phyloP scores from a whole-genome alignment of 805 yeast genomes.

The Hermanozyma aechmeae region DNA sequence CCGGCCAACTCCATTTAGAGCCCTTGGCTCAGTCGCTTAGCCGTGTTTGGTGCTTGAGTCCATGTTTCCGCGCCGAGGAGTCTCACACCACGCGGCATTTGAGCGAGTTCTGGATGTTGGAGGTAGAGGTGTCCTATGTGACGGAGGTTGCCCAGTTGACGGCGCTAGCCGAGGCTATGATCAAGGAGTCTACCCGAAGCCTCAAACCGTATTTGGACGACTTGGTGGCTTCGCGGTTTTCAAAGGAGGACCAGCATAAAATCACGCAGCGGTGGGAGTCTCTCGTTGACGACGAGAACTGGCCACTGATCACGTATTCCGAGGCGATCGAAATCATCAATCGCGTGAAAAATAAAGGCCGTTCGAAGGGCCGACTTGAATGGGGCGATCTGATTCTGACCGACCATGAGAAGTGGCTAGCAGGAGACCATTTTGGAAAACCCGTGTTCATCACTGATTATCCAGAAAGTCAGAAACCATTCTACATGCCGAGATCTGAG shows the following conservation, averaged over 20 bases:
- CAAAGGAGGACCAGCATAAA: constrained; percentile 24
- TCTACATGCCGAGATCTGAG: constrained; percentile 68
- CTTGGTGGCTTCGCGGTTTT: constrained; percentile 24
- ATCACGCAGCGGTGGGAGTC: constrained; percentile 51
- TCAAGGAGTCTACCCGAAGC: constrained; percentile 14
- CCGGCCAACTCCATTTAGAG: constrained; percentile 88
- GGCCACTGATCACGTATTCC: constrained; percentile 68
- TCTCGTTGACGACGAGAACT: constrained; percentile 33
- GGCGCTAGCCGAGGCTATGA: constrained; percentile 59
- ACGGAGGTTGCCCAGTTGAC: constrained; percentile 52
- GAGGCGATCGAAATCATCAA: constrained; percentile 55
- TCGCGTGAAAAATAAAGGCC: constrained; percentile 34
- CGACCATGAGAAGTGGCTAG: constrained; percentile 88
- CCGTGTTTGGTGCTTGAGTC: constrained; percentile 81
- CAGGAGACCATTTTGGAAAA: constrained; percentile 53
- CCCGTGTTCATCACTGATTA: constrained; percentile 90
- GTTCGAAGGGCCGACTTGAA: constrained; percentile 13
- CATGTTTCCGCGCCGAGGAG: constrained; percentile 86
- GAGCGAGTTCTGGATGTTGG: constrained; percentile 97
- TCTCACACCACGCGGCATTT: constrained; percentile 88
- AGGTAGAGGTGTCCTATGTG: constrained; percentile 75
- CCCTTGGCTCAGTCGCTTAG: constrained; percentile 63
- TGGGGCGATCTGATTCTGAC: constrained; percentile 74
- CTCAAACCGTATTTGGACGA: constrained; percentile 16
- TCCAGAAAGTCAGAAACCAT: constrained; percentile 73